Evolutionary conservation across 495 filamentous ascomycete genomes (phyloP), one percentile per base, ranked within the genome.

Genomic region (Aspergillus cavernicola): DNA sequence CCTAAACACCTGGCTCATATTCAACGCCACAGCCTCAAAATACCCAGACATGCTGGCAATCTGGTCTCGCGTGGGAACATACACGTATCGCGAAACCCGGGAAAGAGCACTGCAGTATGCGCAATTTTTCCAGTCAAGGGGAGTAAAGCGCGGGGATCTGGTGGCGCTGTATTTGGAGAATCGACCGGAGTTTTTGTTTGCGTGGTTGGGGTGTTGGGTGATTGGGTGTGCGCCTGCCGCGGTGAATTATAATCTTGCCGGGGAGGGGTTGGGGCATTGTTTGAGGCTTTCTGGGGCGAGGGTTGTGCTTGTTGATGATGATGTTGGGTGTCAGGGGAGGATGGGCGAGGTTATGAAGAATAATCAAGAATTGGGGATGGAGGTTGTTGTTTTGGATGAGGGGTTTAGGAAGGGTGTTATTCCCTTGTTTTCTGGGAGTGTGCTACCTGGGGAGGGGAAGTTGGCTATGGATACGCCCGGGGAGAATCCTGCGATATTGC

Each of bases 121-220:
- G 1, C 73, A 82, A 46, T 90, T 77, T 70, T 87, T 85, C 60
- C 67, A 81, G 11, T 63, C 74, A 1, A 66, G 79, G 24, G 83
- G 84, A 7, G 79, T 90, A 16, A 62, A 77, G 59, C 79, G 80
- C 1, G 80, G 81, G n/a, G 81, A 90, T 7, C 67, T 90, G 2
- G 84, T 90, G 0, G 79, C 76, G 4, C 77, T 91, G 50, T 89
- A 85, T 66, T 74, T 90, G 61, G 75, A 74, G 50, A 92, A 90
- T 60, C 76, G 78, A 7, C 76, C 80, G 1, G 83, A 89, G 60
- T 89, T 89, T 62, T 61, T 89, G 26, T 78, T 87, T 47, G 76
- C 74, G 0, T 83, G 82, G 78, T 57, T 88, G 37, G 85, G 75
- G 0, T 63, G 81, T 1, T 80, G 80, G 77, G 77, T 77, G 12